Conservation (phyloP, 2,329 filamentous ascomycete species). For the Colletotrichum cordylinicola region DNA sequence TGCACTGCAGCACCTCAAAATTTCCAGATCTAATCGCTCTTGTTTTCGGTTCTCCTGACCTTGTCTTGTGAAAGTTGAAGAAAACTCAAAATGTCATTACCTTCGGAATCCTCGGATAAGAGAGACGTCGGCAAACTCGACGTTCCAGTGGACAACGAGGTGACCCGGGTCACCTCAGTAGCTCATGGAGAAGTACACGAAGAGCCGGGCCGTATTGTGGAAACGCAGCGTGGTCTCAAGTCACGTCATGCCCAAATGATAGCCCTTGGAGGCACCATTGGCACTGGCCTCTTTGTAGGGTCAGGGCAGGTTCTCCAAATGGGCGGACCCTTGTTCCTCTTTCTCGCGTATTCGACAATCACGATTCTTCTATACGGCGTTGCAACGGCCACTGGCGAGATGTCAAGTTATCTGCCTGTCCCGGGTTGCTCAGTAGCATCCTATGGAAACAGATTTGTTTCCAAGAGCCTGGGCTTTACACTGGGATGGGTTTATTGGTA, state of each 20-base stretch:
- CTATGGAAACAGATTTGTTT: constrained; percentile 47
- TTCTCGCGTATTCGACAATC: not conserved
- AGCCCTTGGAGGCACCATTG: constrained; percentile 52
- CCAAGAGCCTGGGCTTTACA: constrained; percentile 59
- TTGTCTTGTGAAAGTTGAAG: not conserved
- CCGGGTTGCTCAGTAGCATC: not conserved
- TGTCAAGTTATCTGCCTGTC: constrained; percentile 34
- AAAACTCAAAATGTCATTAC: not conserved
- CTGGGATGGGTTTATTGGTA: constrained; percentile 69
- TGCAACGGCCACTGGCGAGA: constrained; percentile 34
- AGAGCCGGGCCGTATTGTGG: not conserved
- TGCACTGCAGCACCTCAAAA: not conserved
- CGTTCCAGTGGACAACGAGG: not conserved
- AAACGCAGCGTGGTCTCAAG: constrained; percentile 33
- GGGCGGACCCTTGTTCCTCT: constrained; percentile 39
- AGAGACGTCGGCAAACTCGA: not conserved
- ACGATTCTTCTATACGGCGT: constrained; percentile 38
- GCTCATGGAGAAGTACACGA: not conserved
- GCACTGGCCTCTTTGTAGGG: constrained; percentile 49
- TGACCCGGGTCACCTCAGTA: not conserved
- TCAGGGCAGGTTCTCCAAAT: constrained; percentile 25
- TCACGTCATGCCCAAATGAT: constrained; percentile 52
- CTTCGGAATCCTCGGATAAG: not conserved
- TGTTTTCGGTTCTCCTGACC: not conserved
- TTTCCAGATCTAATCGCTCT: not conserved